phyloP scores from a whole-genome alignment of 495 filamentous ascomycete species.

The Wilcoxina mikolae region DNA sequence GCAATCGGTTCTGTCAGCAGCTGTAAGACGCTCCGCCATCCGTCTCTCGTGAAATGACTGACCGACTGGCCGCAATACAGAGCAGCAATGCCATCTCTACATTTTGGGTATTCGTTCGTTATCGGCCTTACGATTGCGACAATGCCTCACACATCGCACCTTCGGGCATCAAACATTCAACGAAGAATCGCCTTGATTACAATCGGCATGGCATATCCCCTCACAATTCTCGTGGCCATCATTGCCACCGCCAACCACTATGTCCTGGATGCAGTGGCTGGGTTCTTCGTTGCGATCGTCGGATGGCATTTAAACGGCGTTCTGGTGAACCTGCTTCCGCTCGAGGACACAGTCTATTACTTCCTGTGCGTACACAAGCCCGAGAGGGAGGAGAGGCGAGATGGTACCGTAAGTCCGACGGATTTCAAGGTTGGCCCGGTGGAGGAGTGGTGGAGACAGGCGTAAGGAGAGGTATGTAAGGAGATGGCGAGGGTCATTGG shows the following conservation, averaged over 20 bases:
- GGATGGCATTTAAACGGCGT: conserved; percentile 39
- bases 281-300: conserved; percentile 36
- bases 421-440: conserved; percentile 4
- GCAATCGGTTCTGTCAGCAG: conserved; percentile 54
- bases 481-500: not conserved
- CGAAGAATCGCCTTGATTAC: conserved; percentile 33
- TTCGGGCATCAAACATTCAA: conserved; percentile 42
- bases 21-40: conserved; percentile 31
- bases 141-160: conserved; percentile 29
- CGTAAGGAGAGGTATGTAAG: conserved; percentile 13
- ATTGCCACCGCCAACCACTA: conserved; percentile 55
- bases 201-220: conserved; percentile 42
- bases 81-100: conserved; percentile 45
- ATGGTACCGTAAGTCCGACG: conserved; percentile 11
- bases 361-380: conserved; percentile 44
- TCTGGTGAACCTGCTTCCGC: conserved; percentile 40
- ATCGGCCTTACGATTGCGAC: conserved; percentile 41
- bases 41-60: not conserved
- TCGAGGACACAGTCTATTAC: conserved; percentile 45
- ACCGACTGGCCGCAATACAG: not conserved
- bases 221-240: conserved; percentile 45
- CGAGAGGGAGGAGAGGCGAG: conserved; percentile 14
- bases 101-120: conserved; percentile 46
- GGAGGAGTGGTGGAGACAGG: conserved; percentile 24
- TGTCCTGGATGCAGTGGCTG: conserved; percentile 46